A percentile compares a stretch with the other conserved stretches of the same genome.
These are phyloP conservation scores for Leptographium flavum DNA, from an alignment of 2,329 filamentous ascomycete species.

Conservation along the genomic window DNA sequence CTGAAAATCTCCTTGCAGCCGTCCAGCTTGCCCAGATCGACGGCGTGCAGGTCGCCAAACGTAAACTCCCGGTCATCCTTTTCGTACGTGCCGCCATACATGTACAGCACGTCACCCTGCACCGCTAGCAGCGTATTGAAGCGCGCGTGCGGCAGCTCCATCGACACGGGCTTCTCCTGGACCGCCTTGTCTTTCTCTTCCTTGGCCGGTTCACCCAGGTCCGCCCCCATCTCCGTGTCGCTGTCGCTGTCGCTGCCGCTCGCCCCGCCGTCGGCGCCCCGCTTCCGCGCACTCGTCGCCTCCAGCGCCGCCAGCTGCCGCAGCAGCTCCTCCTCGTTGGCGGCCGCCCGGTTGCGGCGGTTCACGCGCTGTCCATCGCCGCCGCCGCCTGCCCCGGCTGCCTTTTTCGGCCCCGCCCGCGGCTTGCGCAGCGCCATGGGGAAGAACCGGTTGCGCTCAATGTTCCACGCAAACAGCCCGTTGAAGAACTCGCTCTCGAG, in stretches of 20 bases:
- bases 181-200: constrained; percentile 41
- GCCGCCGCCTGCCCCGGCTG: constrained; percentile 20
- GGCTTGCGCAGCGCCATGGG: constrained; percentile 64
- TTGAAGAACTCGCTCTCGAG: constrained; percentile 98
- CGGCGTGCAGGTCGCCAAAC: constrained; percentile 85
- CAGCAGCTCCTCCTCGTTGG: constrained; percentile 81
- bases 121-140: constrained; percentile 89
- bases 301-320: constrained; percentile 77
- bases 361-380: constrained; percentile 34
- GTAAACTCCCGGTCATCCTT: constrained; percentile 91
- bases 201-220: constrained; percentile 32
- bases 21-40: constrained; percentile 89
- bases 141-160: constrained; percentile 76
- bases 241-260: constrained; percentile 46
- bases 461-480: constrained; percentile 79
- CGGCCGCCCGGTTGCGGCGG: constrained; percentile 63
- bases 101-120: constrained; percentile 82
- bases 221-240: not conserved
- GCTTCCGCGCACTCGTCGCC: constrained; percentile 21
- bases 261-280: not conserved
- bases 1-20: constrained; percentile 86
- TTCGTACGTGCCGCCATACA: constrained; percentile 91
- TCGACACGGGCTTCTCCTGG: constrained; percentile 50
- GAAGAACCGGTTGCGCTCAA: constrained; percentile 92
- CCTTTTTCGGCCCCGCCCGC: constrained; percentile 49